A percentile compares a stretch with the other conserved stretches of the same genome.
Evolutionary conservation across 2,329 filamentous ascomycete species (phyloP).

Genomic region (Fusarium sublunatum): DNA sequence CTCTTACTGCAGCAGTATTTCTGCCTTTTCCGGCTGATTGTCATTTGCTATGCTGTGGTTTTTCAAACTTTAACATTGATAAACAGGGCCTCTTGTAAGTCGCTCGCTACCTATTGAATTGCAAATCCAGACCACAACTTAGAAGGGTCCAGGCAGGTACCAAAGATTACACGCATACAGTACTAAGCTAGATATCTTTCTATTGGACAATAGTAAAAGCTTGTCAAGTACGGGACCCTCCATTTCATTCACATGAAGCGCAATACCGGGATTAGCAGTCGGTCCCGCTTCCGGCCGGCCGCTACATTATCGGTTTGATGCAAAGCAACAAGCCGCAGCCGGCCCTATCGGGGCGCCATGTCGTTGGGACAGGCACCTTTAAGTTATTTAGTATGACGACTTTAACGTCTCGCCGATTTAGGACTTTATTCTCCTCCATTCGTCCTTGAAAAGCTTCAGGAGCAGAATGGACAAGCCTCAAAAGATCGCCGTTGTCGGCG

Average conservation of each 20-base stretch:
- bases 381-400: constrained; percentile 17
- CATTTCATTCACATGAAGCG: constrained; percentile 2
- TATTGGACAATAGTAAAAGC: constrained; percentile 14
- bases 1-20: too few species aligned
- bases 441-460: constrained; percentile 37
- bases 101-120: too few species aligned
- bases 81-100: too few species aligned
- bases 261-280: constrained; percentile 13
- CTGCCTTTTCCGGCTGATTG: too few species aligned
- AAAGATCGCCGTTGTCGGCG: constrained; percentile 87
- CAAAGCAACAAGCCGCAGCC: constrained; percentile 24
- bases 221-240: neutral
- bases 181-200: neutral
- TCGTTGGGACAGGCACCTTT: neutral
- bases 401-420: constrained; percentile 13
- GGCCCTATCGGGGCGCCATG: constrained; percentile 30
- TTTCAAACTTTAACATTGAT: too few species aligned
- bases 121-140: too few species aligned
- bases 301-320: constrained; percentile 29
- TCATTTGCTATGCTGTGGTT: too few species aligned
- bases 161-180: too few species aligned
- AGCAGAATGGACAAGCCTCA: constrained; percentile 57
- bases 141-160: too few species aligned
- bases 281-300: constrained; percentile 31
- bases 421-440: constrained; percentile 33